Evolutionary conservation across 805 yeast genomes (phyloP), one percentile per base, ranked within the genome.

Genomic region (Schwanniomyces sp.): DNA sequence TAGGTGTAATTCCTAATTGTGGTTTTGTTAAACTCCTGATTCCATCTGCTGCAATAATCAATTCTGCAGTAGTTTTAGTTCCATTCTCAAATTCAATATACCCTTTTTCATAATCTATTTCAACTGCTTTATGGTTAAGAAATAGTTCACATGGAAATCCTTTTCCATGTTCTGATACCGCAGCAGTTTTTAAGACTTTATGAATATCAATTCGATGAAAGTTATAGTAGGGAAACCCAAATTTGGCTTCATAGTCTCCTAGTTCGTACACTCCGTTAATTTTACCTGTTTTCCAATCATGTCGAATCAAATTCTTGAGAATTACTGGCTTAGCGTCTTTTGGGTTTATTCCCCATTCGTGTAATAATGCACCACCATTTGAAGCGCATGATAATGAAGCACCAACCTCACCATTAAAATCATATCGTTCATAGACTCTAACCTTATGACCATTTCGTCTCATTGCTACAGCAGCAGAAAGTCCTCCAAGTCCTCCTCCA

Each of bases 371-470:
- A 1, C 67, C 66, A 7, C 67, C 67, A 42, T 63, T 63, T 11
- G 66, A 60, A 34, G 68, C 67, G 52, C 60, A 59, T 4, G 63
- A 58, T 26, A 63, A 50, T 8, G 66, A 59, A 25, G 66, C 67
- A 11, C 67, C 67, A 9, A 62, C 66, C 47, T 62, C 67, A 8
- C 66, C 66, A 7, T 58, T 63, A 34, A 51, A 62, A 39, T 61
- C 61, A 41, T 61, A 61, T 39, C 65, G 44, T 46, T 62, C 67
- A 45, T 55, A 62, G 14, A 62, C 53, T 24, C 50, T 55, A 9
- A 61, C 66, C 7, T 52, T 48, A 45, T 60, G 65, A 24, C 66
- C 66, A 60, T n/a, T n/a, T n/a, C n/a, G n/a, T n/a, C n/a, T n/a
- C n/a, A n/a, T n/a, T n/a, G n/a, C n/a, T n/a, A n/a, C n/a, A n/a